Evolutionary conservation across 129 eudicot genomes (phyloP).

Genomic region (Centrapalus pauciflorus): DNA sequence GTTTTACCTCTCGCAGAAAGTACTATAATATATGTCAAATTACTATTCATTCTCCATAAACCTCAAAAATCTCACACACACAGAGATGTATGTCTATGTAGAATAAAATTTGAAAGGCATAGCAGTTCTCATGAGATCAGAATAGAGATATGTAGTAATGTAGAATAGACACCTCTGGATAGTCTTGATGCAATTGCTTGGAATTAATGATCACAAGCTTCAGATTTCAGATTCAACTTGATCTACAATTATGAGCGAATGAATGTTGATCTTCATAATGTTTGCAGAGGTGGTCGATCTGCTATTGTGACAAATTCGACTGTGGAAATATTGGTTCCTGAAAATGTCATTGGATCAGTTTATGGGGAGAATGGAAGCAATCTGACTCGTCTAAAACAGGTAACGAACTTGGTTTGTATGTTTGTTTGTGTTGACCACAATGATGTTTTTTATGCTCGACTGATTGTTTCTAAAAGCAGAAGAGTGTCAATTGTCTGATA

Average conservation of each 20-base stretch:
- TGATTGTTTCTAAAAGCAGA: not conserved
- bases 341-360: conserved; percentile 41
- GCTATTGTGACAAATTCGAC: conserved; percentile 58
- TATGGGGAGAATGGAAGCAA: conserved; percentile 73
- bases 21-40: no score
- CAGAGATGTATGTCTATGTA: no score
- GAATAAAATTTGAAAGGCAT: no score
- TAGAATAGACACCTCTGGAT: no score
- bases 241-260: not conserved
- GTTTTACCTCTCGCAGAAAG: no score
- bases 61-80: no score
- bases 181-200: no score
- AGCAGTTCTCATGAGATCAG: no score
- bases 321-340: conserved; percentile 61
- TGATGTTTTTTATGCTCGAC: not conserved
- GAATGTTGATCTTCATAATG: not conserved
- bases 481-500: not conserved
- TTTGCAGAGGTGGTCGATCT: conserved; percentile 53
- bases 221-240: not conserved
- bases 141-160: no score
- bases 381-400: conserved; percentile 69
- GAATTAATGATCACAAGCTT: not conserved
- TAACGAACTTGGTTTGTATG: conserved; percentile 5
- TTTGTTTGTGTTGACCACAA: no score
- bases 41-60: no score